Evolutionary conservation across 352 stramenopile genomes (phyloP).

Genomic region (Phytophthora sansomeana): DNA sequence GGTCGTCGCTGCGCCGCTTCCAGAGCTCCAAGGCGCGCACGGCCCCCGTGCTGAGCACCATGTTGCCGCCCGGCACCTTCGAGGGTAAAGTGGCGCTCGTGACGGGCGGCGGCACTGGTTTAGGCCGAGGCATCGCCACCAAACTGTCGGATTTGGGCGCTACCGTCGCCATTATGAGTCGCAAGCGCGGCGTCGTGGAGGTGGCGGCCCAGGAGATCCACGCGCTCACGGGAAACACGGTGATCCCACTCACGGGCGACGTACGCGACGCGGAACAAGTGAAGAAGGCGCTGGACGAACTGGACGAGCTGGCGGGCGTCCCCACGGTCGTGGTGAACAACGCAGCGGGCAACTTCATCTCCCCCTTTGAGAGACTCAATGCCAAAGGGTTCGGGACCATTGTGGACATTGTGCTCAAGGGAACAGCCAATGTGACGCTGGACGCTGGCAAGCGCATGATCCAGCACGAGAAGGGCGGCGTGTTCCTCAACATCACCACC

Average conservation of each 20-base stretch:
- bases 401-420: conserved; percentile 95
- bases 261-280: conserved; percentile 92
- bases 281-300: conserved; percentile 81
- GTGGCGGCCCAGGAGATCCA: conserved; percentile 84
- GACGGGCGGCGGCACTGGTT: conserved; percentile 95
- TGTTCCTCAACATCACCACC: conserved; percentile 98
- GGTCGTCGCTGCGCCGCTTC: conserved; percentile 11
- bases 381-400: conserved; percentile 97
- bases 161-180: conserved; percentile 95
- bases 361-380: conserved; percentile 90
- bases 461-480: conserved; percentile 69
- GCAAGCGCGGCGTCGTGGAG: conserved; percentile 92
- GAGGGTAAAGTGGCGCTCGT: conserved; percentile 91
- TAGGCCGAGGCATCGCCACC: conserved; percentile 95
- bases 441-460: conserved; percentile 86
- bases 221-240: conserved; percentile 60
- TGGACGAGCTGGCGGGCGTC: conserved; percentile 68
- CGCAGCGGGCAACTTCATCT: conserved; percentile 96
- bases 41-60: conserved; percentile 55
- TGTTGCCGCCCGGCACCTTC: conserved; percentile 76
- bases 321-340: conserved; percentile 87
- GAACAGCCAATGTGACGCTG: conserved; percentile 85
- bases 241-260: conserved; percentile 83
- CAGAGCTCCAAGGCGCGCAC: conserved; percentile 39
- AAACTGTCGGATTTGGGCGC: conserved; percentile 94